Conservation (phyloP, 306 rosid species). For the Gastrolobium villosum region DNA sequence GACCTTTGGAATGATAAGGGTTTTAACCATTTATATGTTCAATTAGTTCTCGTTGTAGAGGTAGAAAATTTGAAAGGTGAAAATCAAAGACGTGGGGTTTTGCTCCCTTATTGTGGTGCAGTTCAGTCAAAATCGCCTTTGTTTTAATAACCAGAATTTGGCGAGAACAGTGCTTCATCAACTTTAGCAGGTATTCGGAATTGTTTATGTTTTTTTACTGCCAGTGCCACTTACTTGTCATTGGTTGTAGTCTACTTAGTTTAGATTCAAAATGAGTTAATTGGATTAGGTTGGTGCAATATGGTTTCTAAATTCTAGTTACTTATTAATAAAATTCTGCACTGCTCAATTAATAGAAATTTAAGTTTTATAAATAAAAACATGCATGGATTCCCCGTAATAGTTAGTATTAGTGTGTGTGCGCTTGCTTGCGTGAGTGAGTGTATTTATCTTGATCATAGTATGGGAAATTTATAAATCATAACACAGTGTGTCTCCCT, state of each 20-base stretch:
- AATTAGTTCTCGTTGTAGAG: neutral
- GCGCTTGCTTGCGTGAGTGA: no score
- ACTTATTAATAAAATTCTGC: neutral
- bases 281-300: neutral
- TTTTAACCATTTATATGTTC: conserved; percentile 11
- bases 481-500: no score
- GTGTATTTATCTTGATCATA: neutral
- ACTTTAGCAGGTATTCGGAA: conserved; percentile 37
- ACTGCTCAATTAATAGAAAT: neutral
- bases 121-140: conserved; percentile 70
- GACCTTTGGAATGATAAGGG: conserved; percentile 12
- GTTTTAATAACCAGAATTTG: conserved; percentile 64
- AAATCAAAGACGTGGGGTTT: conserved; percentile 66
- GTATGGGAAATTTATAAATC: neutral
- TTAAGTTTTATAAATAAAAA: neutral
- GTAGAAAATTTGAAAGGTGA: conserved; percentile 32
- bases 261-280: conserved; percentile 21
- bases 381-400: conserved; percentile 5
- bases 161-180: conserved; percentile 62
- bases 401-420: no score
- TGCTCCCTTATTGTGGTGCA: conserved; percentile 86
- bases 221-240: conserved; percentile 24
- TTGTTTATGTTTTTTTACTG: conserved; percentile 17
- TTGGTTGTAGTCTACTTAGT: neutral
- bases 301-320: conserved; percentile 5